Evolutionary conservation across 331 rosid species (phyloP).

Genomic region (Malus hybrid): DNA sequence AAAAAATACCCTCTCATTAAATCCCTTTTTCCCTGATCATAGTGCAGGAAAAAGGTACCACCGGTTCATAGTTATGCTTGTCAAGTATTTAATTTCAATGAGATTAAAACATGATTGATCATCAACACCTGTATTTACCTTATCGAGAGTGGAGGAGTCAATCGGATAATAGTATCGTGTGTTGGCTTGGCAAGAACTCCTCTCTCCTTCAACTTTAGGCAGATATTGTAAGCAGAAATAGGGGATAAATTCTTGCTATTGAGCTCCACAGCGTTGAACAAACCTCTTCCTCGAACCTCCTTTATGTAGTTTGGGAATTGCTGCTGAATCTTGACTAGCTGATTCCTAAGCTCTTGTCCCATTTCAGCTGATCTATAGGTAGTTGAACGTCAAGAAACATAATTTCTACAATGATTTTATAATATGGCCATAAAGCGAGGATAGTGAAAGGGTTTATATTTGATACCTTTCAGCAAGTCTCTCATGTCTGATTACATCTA

Average conservation of each 20-base stretch:
- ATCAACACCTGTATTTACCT: slow-evolving; percentile 44
- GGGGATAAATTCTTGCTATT: slow-evolving; percentile 46
- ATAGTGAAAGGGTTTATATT: background rate
- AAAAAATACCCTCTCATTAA: no score
- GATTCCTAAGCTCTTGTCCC: slow-evolving; percentile 55
- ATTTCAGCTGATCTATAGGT: slow-evolving; percentile 53
- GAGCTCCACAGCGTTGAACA: slow-evolving; percentile 85
- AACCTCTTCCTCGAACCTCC: slow-evolving; percentile 88
- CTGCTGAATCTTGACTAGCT: slow-evolving; percentile 57
- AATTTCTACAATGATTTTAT: background rate
- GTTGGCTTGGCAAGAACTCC: slow-evolving; percentile 96
- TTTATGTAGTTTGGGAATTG: slow-evolving; percentile 49
- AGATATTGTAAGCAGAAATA: slow-evolving; percentile 65
- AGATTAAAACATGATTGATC: slow-evolving; percentile 1
- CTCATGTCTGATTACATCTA: slow-evolving; percentile 76
- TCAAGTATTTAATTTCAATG: background rate
- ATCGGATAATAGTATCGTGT: slow-evolving; percentile 76
- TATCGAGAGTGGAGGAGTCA: slow-evolving; percentile 87
- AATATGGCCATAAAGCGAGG: background rate
- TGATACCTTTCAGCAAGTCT: slow-evolving; percentile 68
- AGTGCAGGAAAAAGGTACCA: background rate
- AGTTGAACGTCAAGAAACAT: background rate
- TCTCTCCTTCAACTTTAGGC: slow-evolving; percentile 80
- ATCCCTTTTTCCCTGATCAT: no score
- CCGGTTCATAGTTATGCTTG: background rate